Evolutionary conservation across 2,329 filamentous ascomycete genomes (phyloP).

Genomic region (Proliferodiscus dingleyae): DNA sequence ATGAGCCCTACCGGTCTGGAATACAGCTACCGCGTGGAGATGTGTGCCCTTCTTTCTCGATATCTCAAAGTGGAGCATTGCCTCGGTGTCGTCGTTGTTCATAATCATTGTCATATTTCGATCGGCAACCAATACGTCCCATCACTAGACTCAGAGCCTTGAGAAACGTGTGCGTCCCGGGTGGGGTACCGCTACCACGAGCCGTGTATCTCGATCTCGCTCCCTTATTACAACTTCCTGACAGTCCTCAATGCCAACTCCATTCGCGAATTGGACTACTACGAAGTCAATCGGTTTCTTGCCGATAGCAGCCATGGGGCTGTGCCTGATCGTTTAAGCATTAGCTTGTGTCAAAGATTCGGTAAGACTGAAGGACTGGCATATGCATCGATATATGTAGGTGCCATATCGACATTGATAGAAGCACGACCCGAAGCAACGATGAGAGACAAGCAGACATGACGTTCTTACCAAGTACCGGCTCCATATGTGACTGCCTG

Average conservation of each 20-base stretch:
- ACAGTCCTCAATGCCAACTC: slow-evolving; percentile 77
- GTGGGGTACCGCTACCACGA: slow-evolving; percentile 20
- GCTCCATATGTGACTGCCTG: slow-evolving; percentile 90
- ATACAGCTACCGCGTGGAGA: too few relatives aligned
- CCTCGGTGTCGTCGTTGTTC: too few relatives aligned
- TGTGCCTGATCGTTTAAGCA: slow-evolving; percentile 50
- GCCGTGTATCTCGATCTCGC: slow-evolving; percentile 1
- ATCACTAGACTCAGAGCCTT: neutral
- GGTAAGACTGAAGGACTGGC: neutral
- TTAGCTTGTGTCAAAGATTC: neutral
- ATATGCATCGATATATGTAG: too few relatives aligned
- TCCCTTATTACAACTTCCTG: slow-evolving; percentile 58
- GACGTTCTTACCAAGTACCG: slow-evolving; percentile 63
- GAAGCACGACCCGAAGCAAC: neutral
- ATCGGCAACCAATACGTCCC: too few relatives aligned
- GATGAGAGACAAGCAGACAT: too few relatives aligned
- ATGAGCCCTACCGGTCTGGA: too few relatives aligned
- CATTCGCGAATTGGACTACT: slow-evolving; percentile 85
- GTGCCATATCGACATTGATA: too few relatives aligned
- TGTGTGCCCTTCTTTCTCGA: too few relatives aligned
- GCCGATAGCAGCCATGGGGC: slow-evolving; percentile 89
- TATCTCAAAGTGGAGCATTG: too few relatives aligned
- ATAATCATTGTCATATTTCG: neutral
- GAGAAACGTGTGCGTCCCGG: neutral
- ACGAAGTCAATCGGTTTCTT: slow-evolving; percentile 71